phyloP scores from a whole-genome alignment of 2,329 filamentous ascomycete genomes.

The Diaporthe ampelina region DNA sequence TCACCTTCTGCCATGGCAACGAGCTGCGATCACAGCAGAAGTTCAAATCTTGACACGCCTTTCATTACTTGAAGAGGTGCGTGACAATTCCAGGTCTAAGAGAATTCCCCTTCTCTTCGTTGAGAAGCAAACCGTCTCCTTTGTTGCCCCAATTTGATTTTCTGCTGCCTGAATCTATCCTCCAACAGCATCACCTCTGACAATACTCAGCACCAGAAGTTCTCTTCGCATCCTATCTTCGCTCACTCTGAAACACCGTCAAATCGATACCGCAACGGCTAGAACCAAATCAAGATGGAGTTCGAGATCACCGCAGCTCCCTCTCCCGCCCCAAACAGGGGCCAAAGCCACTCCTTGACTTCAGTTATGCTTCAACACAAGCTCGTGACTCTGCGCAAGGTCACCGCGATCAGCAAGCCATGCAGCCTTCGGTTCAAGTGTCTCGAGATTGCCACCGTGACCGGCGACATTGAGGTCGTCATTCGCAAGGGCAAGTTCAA shows the following conservation, averaged over 20 bases:
- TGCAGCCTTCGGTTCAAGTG: constrained; percentile 37
- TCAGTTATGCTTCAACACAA: constrained; percentile 48
- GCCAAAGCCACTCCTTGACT: too few relatives aligned
- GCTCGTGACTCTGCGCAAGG: constrained; percentile 48
- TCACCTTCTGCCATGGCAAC: background rate
- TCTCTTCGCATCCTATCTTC: too few relatives aligned
- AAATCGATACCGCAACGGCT: background rate
- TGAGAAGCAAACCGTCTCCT: background rate
- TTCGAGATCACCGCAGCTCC: background rate
- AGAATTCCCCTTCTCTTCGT: background rate
- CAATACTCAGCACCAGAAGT: background rate
- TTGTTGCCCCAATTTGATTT: background rate
- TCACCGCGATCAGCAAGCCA: constrained; percentile 42
- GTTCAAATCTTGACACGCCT: background rate
- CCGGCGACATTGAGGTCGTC: constrained; percentile 49
- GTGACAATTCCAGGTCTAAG: too few relatives aligned
- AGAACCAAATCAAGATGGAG: background rate
- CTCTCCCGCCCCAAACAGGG: too few relatives aligned
- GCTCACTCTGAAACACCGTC: background rate
- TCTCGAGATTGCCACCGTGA: constrained; percentile 43
- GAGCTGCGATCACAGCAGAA: background rate
- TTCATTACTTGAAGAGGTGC: background rate
- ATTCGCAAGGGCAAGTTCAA: constrained; percentile 36
- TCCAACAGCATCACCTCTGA: background rate
- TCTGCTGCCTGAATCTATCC: background rate